These are phyloP conservation scores for Lachnum nothofagi DNA, from an alignment of 2,329 filamentous ascomycete genomes.

Conservation along the genomic window DNA sequence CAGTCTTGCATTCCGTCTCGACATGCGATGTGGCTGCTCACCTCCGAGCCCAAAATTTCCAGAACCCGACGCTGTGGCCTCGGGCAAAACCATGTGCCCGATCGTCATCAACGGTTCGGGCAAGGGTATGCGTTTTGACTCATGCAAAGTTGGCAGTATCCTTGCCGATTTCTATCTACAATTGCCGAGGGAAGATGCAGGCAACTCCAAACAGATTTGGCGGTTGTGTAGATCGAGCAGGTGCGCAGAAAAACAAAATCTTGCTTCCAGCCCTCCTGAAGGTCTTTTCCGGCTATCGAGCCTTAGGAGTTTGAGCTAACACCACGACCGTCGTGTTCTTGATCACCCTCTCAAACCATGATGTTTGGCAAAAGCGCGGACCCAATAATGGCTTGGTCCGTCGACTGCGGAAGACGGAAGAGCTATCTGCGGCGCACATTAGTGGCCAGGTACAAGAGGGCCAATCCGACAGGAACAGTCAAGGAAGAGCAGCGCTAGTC, in stretches of 20 bases:
- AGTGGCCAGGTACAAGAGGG: constrained; percentile 21
- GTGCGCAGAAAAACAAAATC: not conserved
- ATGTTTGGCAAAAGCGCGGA: constrained; percentile 9
- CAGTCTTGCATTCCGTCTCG: constrained; percentile 1
- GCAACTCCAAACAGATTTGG: not conserved
- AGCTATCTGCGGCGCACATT: constrained; percentile 9
- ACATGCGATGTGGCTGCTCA: not conserved
- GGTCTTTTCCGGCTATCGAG: not conserved
- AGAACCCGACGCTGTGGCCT: constrained; percentile 19
- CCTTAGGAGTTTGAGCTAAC: no score
- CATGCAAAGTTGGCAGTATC: constrained; percentile 19
- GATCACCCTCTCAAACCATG: no score
- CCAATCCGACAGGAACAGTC: not conserved
- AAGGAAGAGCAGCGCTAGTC: not conserved
- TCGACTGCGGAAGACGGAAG: constrained; percentile 17
- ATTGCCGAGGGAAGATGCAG: not conserved
- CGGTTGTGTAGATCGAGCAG: not conserved
- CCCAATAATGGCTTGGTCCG: constrained; percentile 7
- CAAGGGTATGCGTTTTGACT: constrained; percentile 15
- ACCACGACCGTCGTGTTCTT: no score
- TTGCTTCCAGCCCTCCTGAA: not conserved
- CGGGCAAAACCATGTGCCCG: constrained; percentile 22
- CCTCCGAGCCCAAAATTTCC: constrained; percentile 2
- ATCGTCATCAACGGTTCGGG: constrained; percentile 16
- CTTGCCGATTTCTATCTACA: constrained; percentile 1